Base-by-base conservation (phyloP, 495 filamentous ascomycete genomes). In the Penicillium flavigenum region DNA sequence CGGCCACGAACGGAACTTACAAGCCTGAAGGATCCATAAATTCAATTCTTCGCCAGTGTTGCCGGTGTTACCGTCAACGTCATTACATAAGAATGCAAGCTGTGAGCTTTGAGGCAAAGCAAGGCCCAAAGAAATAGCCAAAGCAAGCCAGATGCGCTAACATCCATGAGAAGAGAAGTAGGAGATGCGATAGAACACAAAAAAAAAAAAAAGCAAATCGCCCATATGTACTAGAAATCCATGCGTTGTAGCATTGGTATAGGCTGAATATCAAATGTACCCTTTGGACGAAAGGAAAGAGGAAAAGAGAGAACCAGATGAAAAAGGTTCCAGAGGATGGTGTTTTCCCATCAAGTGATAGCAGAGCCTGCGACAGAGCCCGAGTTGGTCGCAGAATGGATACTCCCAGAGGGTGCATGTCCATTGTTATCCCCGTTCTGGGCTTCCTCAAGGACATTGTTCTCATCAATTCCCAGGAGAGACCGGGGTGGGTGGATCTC, bases 351-450 rank as follows among this genome's bases (percentile, higher is more conserved):
- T 47, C 59, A 67, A 29, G 62, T 73, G 26, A 50, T 56, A 29
- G 71, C 62, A 2, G 75, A 75, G 16, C 62, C 67, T 14, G 71
- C 47, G 11, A 64, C 61, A 22, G 74, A 75, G 0, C 67, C 69
- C 0, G 75, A 75, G 22, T 74, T 72, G 17, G 72, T 61, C 58
- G 63, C 60, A 9, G 72, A 75, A 60, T 75, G 73, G 47, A 73
- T 74, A 47, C 71, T 74, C 0, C 64, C 67, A 0, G 68, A 58
- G 2, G 66, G 66, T 27, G 63, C 71, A 34, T 42, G 67, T 26
- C 44, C 68, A 26, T 43, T 66, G 29, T 54, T 49, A 17, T 73
- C 68, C 16, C 69, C 68, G 41, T 63, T 69, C 3, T 51, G 58
- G 9, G 53, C 16, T 10, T 46, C 56, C 3, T 54, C 56, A 3